These are phyloP conservation scores for Kokia cookei DNA, from an alignment of 441 rosid species.

Conservation along the genomic window DNA sequence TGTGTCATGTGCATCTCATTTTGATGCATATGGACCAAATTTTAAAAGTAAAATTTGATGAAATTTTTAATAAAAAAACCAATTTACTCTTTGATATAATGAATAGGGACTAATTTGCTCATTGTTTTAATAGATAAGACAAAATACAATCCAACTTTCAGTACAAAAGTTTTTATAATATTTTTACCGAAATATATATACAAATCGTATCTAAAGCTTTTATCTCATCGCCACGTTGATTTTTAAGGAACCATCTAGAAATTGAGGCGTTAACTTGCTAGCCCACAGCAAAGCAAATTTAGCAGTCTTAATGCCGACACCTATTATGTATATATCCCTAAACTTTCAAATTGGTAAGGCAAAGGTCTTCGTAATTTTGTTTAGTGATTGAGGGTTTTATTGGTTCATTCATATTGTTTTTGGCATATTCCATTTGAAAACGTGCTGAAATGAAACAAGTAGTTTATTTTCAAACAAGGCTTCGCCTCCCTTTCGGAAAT, in stretches of 20 bases:
- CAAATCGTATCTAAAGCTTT: too few relatives aligned
- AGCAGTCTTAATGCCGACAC: not conserved
- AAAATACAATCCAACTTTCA: too few relatives aligned
- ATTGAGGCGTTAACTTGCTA: not conserved
- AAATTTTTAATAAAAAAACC: too few relatives aligned
- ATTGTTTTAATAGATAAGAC: rapidly evolving
- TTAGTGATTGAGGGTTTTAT: not conserved
- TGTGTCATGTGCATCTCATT: too few relatives aligned
- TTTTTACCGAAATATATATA: too few relatives aligned
- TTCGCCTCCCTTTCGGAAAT: not conserved
- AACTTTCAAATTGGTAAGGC: not conserved
- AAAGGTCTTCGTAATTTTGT: not conserved
- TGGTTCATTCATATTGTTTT: not conserved
- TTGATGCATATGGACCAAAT: too few relatives aligned
- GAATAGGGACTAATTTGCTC: too few relatives aligned
- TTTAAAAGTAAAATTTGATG: too few relatives aligned
- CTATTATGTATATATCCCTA: not conserved
- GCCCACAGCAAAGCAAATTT: not conserved
- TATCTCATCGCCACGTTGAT: not conserved
- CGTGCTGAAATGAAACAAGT: not conserved
- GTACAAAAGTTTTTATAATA: rapidly evolving
- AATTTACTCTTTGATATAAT: too few relatives aligned
- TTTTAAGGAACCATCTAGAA: not conserved
- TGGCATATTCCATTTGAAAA: not conserved
- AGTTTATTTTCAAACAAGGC: not conserved